Evolutionary conservation across 192 early-diverging fungal genomes (phyloP).

Genomic region (Podila verticillata): DNA sequence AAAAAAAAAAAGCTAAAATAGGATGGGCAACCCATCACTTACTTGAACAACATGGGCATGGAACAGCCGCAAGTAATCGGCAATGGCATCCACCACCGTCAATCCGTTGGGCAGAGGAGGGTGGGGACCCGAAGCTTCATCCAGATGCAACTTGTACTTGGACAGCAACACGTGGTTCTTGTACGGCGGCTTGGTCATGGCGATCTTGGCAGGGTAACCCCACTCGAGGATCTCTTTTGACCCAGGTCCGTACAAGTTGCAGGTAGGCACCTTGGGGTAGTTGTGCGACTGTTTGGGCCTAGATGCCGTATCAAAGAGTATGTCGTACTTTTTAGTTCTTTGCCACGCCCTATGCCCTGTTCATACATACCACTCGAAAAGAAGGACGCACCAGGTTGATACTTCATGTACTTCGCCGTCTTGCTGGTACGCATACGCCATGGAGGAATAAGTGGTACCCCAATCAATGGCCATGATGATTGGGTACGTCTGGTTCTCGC

Average conservation of each 20-base stretch:
- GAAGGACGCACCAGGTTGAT: constrained; percentile 37
- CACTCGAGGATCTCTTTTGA: constrained; percentile 57
- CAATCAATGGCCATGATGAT: constrained; percentile 54
- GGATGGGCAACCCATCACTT: background rate
- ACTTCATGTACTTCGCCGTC: constrained; percentile 62
- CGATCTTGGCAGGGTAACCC: constrained; percentile 56
- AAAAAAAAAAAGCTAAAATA: background rate
- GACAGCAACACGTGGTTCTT: constrained; percentile 55
- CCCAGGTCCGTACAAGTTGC: constrained; percentile 53
- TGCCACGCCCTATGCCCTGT: too few species aligned
- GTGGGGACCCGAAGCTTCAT: constrained; percentile 54
- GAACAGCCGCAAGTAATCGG: constrained; percentile 62
- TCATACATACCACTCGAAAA: background rate
- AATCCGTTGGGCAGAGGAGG: constrained; percentile 58
- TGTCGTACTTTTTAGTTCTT: background rate
- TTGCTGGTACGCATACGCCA: constrained; percentile 61
- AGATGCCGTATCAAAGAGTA: background rate
- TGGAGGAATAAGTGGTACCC: constrained; percentile 64
- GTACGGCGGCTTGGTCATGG: constrained; percentile 57
- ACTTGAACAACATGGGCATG: constrained; percentile 55
- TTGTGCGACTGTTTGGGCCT: constrained; percentile 61
- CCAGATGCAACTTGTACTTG: constrained; percentile 64
- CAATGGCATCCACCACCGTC: constrained; percentile 60
- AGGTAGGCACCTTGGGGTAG: constrained; percentile 56
- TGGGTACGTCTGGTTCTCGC: constrained; percentile 41